These are phyloP conservation scores for Plasmodium yoelii DNA, from an alignment of 169 alveolate genomes.

Conservation along the genomic window DNA sequence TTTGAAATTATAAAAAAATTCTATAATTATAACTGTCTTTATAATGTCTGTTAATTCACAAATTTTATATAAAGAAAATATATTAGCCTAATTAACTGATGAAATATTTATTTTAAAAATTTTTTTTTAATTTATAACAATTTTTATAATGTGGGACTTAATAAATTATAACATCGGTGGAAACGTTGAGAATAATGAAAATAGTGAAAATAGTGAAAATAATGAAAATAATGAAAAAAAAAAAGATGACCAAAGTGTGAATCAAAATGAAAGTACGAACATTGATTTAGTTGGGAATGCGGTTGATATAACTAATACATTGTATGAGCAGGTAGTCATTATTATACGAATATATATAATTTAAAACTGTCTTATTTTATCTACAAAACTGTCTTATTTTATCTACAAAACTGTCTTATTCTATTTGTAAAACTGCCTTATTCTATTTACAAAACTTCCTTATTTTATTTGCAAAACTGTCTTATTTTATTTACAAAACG, in stretches of 20 bases:
- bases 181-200: not conserved
- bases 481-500: not conserved
- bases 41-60: too few species aligned
- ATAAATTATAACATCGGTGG: constrained; percentile 37
- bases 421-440: not conserved
- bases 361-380: not conserved
- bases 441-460: not conserved
- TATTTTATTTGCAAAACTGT: not conserved
- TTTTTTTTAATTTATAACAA: not conserved
- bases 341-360: not conserved
- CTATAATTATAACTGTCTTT: too few species aligned
- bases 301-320: not conserved
- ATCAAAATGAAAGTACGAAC: not conserved
- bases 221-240: not conserved
- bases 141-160: constrained; percentile 34
- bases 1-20: too few species aligned
- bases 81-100: not conserved
- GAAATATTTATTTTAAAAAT: not conserved
- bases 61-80: not conserved
- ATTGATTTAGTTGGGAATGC: not conserved
- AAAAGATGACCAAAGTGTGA: not conserved
- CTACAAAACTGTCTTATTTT: not conserved
- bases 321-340: not conserved
- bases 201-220: not conserved
- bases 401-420: not conserved